Conservation (phyloP, 2,329 filamentous ascomycete species). For the Hymenoscyphus scutula region DNA sequence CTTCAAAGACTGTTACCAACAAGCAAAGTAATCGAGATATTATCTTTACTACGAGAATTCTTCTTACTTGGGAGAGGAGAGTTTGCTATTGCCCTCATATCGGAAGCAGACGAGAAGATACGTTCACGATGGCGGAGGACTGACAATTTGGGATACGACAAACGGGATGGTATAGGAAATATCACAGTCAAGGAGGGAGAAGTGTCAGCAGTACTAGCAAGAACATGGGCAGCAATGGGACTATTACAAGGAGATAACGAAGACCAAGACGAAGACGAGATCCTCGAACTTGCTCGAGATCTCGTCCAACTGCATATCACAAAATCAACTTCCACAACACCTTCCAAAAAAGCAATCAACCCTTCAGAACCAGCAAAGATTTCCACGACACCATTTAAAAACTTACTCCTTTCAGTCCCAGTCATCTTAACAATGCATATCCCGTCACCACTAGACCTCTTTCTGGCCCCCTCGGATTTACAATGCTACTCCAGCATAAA, state of each 20-base stretch:
- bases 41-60: slow-evolving; percentile 79
- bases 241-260: slow-evolving; percentile 66
- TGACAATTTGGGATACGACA: slow-evolving; percentile 56
- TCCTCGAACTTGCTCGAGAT: slow-evolving; percentile 77
- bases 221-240: slow-evolving; percentile 78
- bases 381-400: slow-evolving; percentile 62
- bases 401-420: slow-evolving; percentile 77
- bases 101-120: slow-evolving; percentile 78
- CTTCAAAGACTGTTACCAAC: slow-evolving; percentile 80
- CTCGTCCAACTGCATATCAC: slow-evolving; percentile 66
- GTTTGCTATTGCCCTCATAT: slow-evolving; percentile 83
- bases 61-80: slow-evolving; percentile 86
- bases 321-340: slow-evolving; percentile 43
- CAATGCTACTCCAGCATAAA: slow-evolving; percentile 81
- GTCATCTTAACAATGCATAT: slow-evolving; percentile 70
- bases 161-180: slow-evolving; percentile 57
- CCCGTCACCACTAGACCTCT: slow-evolving; percentile 79
- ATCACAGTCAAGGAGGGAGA: slow-evolving; percentile 83
- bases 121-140: slow-evolving; percentile 68
- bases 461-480: slow-evolving; percentile 74
- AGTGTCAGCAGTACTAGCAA: slow-evolving; percentile 70
- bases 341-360: slow-evolving; percentile 34
- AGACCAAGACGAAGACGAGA: slow-evolving; percentile 71
- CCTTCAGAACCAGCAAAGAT: slow-evolving; percentile 18
- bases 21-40: slow-evolving; percentile 70